These are phyloP conservation scores for Ascodesmis nigricans DNA, from an alignment of 495 filamentous ascomycete genomes.

Conservation along the genomic window DNA sequence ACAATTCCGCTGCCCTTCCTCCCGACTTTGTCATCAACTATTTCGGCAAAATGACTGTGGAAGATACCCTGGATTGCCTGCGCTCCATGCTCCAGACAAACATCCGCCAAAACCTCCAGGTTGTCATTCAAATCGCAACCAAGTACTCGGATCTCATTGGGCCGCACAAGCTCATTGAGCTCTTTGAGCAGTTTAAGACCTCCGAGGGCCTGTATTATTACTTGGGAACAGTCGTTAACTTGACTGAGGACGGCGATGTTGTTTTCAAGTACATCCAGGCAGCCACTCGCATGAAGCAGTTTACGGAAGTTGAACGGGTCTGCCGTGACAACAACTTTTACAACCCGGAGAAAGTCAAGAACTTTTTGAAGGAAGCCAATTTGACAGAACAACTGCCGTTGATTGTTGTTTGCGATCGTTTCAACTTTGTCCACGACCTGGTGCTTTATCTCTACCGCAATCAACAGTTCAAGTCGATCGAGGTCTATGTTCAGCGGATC, in stretches of 20 bases:
- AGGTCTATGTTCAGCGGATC: conserved; percentile 96
- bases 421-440: conserved; percentile 94
- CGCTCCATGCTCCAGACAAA: conserved; percentile 90
- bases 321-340: conserved; percentile 88
- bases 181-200: conserved; percentile 92
- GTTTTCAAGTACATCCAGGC: conserved; percentile 99
- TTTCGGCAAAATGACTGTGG: conserved; percentile 82
- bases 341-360: conserved; percentile 95
- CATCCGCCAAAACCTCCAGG: conserved; percentile 88
- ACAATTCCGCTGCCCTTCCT: conserved; percentile 57
- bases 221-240: conserved; percentile 88
- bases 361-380: conserved; percentile 94
- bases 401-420: conserved; percentile 96
- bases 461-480: conserved; percentile 98
- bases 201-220: conserved; percentile 96
- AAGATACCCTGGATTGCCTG: conserved; percentile 82
- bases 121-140: conserved; percentile 82
- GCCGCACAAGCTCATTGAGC: conserved; percentile 64
- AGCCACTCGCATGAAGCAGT: conserved; percentile 73
- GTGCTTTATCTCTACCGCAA: conserved; percentile 97
- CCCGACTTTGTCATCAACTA: conserved; percentile 77
- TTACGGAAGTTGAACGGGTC: conserved; percentile 89
- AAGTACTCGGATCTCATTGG: conserved; percentile 97
- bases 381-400: conserved; percentile 82
- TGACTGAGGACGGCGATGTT: conserved; percentile 86